These are phyloP conservation scores for Astrothelium subdiscretum DNA, from an alignment of 495 filamentous ascomycete genomes.

Conservation along the genomic window DNA sequence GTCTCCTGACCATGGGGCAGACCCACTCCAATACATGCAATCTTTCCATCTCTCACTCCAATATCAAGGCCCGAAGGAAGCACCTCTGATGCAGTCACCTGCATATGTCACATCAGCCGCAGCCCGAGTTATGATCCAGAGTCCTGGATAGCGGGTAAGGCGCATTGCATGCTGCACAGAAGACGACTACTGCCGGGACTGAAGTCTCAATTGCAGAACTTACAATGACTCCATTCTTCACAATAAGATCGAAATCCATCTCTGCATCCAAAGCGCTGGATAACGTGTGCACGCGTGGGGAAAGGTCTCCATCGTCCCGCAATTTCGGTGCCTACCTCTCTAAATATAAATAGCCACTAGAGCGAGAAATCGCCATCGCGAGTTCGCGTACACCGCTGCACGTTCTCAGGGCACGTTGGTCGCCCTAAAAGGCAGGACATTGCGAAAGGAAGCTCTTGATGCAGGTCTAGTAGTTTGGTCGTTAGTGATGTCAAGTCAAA, in stretches of 20 bases:
- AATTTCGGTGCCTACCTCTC: background rate
- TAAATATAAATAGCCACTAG: background rate
- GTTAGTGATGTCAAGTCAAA: background rate
- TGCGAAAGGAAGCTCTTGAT: constrained; percentile 1
- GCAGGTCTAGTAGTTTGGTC: background rate
- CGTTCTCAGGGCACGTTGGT: background rate
- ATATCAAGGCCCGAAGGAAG: constrained; percentile 31
- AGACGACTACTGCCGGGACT: background rate
- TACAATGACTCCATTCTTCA: constrained; percentile 15
- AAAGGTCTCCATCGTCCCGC: background rate
- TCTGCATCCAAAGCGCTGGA: background rate
- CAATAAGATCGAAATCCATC: constrained; percentile 16
- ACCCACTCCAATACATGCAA: constrained; percentile 33
- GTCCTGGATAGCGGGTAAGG: background rate
- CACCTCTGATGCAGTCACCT: constrained; percentile 16
- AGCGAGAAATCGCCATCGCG: background rate
- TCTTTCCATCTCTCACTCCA: constrained; percentile 41
- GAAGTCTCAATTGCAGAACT: background rate
- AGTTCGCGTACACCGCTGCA: background rate
- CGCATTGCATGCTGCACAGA: background rate
- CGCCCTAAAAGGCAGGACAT: background rate
- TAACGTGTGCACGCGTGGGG: background rate
- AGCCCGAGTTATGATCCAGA: background rate
- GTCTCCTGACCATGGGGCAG: constrained; percentile 17
- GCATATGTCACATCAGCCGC: background rate